phyloP scores from a whole-genome alignment of 805 yeast species.

The Kodamaea leandrae region DNA sequence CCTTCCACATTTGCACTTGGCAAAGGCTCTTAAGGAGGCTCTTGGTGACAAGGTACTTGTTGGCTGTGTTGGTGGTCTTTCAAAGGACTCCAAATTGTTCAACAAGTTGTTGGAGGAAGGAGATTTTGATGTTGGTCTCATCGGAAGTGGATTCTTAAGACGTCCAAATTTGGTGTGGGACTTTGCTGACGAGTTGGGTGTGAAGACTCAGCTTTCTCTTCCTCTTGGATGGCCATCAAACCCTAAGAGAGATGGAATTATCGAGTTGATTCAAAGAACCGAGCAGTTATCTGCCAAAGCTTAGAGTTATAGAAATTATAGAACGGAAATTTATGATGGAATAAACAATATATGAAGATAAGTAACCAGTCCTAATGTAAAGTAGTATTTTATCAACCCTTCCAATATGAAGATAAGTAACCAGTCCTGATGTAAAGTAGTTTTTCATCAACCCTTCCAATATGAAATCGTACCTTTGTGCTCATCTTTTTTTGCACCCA shows the following conservation, averaged over 20 bases:
- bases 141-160: conserved; percentile 46
- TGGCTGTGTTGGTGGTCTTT: conserved; percentile 48
- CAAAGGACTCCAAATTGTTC: conserved; percentile 31
- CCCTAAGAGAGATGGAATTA: conserved; percentile 17
- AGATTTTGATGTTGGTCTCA: conserved; percentile 46
- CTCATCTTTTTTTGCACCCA: background rate
- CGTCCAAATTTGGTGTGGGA: conserved; percentile 50
- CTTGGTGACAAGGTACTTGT: conserved; percentile 43
- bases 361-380: background rate
- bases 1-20: conserved; percentile 39
- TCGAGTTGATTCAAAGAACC: conserved; percentile 19
- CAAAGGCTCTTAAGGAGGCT: conserved; percentile 42
- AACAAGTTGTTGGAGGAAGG: conserved; percentile 41
- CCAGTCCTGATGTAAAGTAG: no score
- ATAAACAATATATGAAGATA: background rate
- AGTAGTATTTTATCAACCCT: no score
- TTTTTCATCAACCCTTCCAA: no score
- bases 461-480: background rate
- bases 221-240: conserved; percentile 22
- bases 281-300: conserved; percentile 8
- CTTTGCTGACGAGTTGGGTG: conserved; percentile 51
- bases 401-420: no score
- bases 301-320: background rate
- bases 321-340: background rate
- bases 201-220: conserved; percentile 36